Base-by-base conservation (phyloP, 192 early-diverging fungal genomes). In the Phlyctochytrium bullatum region DNA sequence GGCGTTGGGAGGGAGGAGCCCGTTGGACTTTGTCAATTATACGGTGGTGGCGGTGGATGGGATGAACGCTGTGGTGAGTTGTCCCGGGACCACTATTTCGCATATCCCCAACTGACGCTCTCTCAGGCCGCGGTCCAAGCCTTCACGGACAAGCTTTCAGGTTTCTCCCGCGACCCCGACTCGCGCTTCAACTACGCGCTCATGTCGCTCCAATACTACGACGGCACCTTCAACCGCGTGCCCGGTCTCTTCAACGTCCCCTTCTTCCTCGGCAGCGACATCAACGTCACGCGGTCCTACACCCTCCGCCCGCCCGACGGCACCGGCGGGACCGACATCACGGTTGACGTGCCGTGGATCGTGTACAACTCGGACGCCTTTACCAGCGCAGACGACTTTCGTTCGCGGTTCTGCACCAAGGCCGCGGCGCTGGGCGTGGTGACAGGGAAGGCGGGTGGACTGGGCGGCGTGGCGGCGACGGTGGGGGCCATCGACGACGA, bases 111-210 rank as follows among this genome's bases (percentile, higher is more conserved):
- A n/a, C n/a, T n/a, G n/a, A n/a, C n/a, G n/a, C n/a, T n/a, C n/a
- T n/a, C n/a, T n/a, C n/a, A n/a, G n/a, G n/a, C n/a, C n/a, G n/a
- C n/a, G n/a, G 14, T 68, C 12, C 67, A 68, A 62, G 36, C 30
- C 14, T 68, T 59, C 32, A 58, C 67, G 24, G 67, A 68, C 40
- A 36, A 47, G 2, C 61, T 61, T 58, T 24, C 12, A 2, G 59
- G 67, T 0, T n/a, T 36, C 24, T 20, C 16, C 20, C 54, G 47
- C 30, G 56, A 54, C 0, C 67, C 67, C n/a, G 67, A 68, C 58
- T 36, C 57, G 24, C 28, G 67, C 12, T 61, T 68, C 67, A 68
- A 68, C 59, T 47, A 16, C 6, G 23, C 61, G 30, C 59, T 68
- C 36, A 20, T 14, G 20, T 20, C 6, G 20, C 6, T 14, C 40